A percentile compares a stretch with the other conserved stretches of the same genome.
phyloP scores from a whole-genome alignment of 75 land plant species.

The Cupressus sempervirens region DNA sequence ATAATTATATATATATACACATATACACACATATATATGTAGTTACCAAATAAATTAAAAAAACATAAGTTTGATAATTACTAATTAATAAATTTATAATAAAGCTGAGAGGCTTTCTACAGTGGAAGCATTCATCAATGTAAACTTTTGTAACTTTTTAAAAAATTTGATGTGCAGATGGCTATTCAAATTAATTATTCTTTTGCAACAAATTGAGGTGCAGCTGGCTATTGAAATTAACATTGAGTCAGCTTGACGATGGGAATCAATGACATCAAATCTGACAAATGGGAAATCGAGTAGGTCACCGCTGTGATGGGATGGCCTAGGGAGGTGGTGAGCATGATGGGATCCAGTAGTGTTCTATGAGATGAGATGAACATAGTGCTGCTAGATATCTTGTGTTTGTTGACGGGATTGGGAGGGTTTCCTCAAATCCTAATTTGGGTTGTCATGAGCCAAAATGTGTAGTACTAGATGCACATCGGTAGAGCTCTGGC shows the following conservation, averaged over 20 bases:
- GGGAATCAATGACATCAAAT: constrained; percentile 20
- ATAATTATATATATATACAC: no score
- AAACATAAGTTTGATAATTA: no score
- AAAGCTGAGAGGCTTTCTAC: no score
- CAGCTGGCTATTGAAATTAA: no score
- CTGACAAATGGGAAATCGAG: constrained; percentile 17
- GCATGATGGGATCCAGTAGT: constrained; percentile 18
- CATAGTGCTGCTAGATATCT: constrained; percentile 12
- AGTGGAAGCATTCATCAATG: no score
- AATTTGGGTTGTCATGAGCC: constrained; percentile 7
- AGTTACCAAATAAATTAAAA: no score
- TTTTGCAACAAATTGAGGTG: no score
- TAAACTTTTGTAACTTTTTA: no score
- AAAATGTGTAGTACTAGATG: neutral
- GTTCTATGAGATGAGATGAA: constrained; percentile 28
- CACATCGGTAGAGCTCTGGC: constrained; percentile 13
- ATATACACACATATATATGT: no score
- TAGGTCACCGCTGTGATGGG: constrained; percentile 22
- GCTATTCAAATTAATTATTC: no score
- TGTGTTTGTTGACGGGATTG: neutral
- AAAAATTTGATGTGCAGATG: no score
- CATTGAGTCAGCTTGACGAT: constrained; percentile 19
- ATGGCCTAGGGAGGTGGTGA: constrained; percentile 2
- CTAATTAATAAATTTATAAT: no score
- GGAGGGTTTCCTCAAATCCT: constrained; percentile 21